Evolutionary conservation across 2,329 filamentous ascomycete species (phyloP).

Genomic region (Dactylellina parvicollis): DNA sequence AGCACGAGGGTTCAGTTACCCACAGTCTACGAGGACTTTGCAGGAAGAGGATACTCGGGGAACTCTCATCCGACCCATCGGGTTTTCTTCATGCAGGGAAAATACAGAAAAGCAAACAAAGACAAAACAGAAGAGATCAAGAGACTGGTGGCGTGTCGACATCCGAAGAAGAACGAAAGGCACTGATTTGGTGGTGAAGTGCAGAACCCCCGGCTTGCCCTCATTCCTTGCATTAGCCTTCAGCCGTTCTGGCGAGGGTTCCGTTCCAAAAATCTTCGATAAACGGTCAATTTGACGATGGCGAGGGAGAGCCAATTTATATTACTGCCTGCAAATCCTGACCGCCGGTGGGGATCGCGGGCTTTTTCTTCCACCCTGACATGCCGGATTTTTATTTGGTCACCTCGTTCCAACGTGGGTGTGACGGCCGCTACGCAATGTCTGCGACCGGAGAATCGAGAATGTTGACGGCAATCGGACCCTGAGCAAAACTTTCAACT

Average conservation of each 20-base stretch:
- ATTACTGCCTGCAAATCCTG: conserved; percentile 26
- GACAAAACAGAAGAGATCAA: not conserved
- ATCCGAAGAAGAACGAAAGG: not conserved
- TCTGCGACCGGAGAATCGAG: conserved; percentile 43
- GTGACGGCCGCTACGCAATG: conserved; percentile 31
- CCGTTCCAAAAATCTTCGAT: conserved; percentile 28
- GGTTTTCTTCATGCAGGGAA: conserved; percentile 20
- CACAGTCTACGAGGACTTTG: not conserved
- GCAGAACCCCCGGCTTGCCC: conserved; percentile 15
- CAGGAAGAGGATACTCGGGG: not conserved
- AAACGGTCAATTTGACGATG: conserved; percentile 43
- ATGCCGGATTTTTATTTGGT: conserved; percentile 7
- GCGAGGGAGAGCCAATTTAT: not conserved
- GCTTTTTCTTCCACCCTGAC: conserved; percentile 3
- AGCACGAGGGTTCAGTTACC: conserved; percentile 4
- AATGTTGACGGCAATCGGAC: conserved; percentile 46
- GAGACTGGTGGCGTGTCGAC: conserved; percentile 1
- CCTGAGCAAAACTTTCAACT: conserved; percentile 11
- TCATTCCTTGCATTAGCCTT: conserved; percentile 8
- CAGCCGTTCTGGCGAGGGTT: conserved; percentile 22
- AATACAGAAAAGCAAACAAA: not conserved
- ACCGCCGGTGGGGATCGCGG: conserved; percentile 23
- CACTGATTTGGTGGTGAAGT: conserved; percentile 15
- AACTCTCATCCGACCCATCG: not conserved
- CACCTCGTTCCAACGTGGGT: not conserved